Conservation (phyloP, 371 early-diverging fungal genomes). For the Syncephalastrum racemosum region DNA sequence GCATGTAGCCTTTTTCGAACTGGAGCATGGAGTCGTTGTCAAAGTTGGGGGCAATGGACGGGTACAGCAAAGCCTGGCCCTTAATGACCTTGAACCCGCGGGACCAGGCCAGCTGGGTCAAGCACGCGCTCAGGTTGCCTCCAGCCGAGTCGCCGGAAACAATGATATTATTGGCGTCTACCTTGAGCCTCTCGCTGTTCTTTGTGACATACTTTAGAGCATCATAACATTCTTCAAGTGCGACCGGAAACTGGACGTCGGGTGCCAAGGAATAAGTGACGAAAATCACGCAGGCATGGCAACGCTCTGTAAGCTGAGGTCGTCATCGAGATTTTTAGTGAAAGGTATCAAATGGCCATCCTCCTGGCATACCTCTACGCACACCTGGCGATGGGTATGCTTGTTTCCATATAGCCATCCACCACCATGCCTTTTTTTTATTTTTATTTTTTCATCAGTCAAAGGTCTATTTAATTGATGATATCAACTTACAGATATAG, state of each 20-base stretch:
- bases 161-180: conserved; percentile 12
- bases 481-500: conserved; percentile 18
- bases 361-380: too few relatives aligned
- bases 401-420: conserved; percentile 13
- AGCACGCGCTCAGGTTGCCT: conserved; percentile 13
- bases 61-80: conserved; percentile 12
- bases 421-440: conserved; percentile 16
- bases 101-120: not conserved
- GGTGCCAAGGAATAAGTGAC: conserved; percentile 8
- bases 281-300: conserved; percentile 5
- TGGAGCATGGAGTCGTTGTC: too few relatives aligned
- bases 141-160: conserved; percentile 18
- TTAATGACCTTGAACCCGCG: conserved; percentile 4
- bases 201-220: conserved; percentile 11
- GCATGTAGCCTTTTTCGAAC: conserved; percentile 13
- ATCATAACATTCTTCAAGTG: conserved; percentile 22
- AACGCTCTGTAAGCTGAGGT: too few relatives aligned
- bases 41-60: not conserved
- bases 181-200: not conserved
- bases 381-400: conserved; percentile 6
- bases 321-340: too few relatives aligned
- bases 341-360: too few relatives aligned
- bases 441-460: not conserved
- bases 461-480: not conserved
- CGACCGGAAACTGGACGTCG: conserved; percentile 18